A percentile compares a stretch with the other conserved stretches of the same genome.
These are phyloP conservation scores for Leccinum truebloodii DNA, from an alignment of 768 basidiomycete species.

Conservation along the genomic window DNA sequence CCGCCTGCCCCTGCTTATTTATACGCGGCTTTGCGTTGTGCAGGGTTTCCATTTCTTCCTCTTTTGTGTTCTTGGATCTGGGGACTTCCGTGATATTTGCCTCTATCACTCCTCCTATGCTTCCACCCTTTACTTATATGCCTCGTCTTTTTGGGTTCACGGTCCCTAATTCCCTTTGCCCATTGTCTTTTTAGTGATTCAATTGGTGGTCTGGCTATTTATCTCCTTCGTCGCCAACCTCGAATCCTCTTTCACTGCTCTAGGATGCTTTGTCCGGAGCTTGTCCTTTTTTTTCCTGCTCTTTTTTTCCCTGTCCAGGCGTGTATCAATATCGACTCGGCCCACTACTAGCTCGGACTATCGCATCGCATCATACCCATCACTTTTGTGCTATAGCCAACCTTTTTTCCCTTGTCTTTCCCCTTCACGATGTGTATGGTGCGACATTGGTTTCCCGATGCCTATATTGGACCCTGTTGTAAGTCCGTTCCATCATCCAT, in stretches of 20 bases:
- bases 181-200: constrained; percentile 32
- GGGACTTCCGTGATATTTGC: constrained; percentile 34
- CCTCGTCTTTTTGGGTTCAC: constrained; percentile 22
- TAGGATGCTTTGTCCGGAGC: constrained; percentile 1
- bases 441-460: constrained; percentile 35
- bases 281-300: neutral
- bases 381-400: constrained; percentile 28
- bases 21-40: constrained; percentile 28
- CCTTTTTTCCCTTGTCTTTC: neutral
- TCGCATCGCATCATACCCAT: constrained; percentile 36
- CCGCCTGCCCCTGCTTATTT: constrained; percentile 34
- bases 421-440: constrained; percentile 32
- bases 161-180: constrained; percentile 23
- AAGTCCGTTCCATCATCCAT: neutral
- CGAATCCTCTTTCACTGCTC: neutral
- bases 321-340: constrained; percentile 38
- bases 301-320: neutral
- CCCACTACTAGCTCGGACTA: constrained; percentile 28
- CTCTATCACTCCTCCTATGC: constrained; percentile 17
- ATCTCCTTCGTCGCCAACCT: constrained; percentile 14
- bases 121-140: constrained; percentile 20
- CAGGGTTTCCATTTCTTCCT: constrained; percentile 31
- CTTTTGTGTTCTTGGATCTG: constrained; percentile 45
- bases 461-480: constrained; percentile 31
- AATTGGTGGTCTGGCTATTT: constrained; percentile 21